phyloP scores from a whole-genome alignment of 2,329 filamentous ascomycete genomes.

The Diaporthe australafricana region DNA sequence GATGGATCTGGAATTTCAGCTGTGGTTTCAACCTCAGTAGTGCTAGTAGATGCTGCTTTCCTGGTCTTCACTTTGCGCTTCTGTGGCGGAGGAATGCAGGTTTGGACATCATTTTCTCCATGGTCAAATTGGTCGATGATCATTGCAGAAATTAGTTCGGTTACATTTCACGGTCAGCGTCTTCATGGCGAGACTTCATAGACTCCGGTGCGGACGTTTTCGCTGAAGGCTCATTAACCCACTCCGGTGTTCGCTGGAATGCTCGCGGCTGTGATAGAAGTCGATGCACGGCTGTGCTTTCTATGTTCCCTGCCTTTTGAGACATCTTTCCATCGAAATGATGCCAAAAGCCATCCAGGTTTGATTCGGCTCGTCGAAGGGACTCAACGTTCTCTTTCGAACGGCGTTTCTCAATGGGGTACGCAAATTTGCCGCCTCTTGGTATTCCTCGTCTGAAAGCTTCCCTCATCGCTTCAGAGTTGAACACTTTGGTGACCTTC shows the following conservation, averaged over 20 bases:
- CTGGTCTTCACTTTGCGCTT: background rate
- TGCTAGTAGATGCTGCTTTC: background rate
- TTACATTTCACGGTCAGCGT: background rate
- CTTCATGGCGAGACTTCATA: background rate
- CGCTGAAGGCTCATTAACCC: background rate
- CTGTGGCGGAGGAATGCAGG: background rate
- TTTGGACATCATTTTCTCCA: too few relatives aligned
- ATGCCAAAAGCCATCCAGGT: background rate
- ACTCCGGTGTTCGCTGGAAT: background rate
- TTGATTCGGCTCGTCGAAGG: background rate
- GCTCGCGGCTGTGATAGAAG: background rate
- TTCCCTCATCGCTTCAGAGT: background rate
- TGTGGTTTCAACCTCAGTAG: background rate
- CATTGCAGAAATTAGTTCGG: background rate
- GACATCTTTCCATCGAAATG: background rate
- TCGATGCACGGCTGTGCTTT: background rate
- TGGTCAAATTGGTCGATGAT: too few relatives aligned
- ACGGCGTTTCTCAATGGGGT: conserved; percentile 56
- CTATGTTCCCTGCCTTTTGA: background rate
- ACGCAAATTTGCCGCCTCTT: conserved; percentile 53
- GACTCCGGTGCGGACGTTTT: background rate
- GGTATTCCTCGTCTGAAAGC: conserved; percentile 47
- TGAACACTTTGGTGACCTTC: background rate
- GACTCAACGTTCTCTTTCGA: conserved; percentile 57
- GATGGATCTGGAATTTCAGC: background rate